Evolutionary conservation across 2,329 filamentous ascomycete species (phyloP), one percentile per base, ranked within the genome.

Genomic region (Penicillium sp.): DNA sequence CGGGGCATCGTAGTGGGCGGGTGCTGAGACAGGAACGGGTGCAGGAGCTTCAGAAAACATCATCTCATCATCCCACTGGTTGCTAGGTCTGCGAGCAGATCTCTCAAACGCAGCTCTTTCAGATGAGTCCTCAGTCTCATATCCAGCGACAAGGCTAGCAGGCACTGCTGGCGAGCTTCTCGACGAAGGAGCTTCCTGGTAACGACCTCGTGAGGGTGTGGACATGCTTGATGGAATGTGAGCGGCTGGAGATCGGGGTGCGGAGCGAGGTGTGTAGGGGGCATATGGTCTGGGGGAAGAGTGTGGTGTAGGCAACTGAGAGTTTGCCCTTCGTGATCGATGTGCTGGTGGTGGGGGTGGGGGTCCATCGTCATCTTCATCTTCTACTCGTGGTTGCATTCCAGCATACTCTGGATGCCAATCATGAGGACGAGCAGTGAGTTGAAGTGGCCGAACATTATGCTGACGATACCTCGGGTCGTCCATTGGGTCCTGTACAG

Each of bases 301-400:
- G 58, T 65, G 69, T 29, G 62, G 58, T 40, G 57, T 51, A 31
- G 63, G 58, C 39, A 64, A 61, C 29, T 60, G 58, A 34, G 62
- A 55, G 24, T 70, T 66, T 27, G 62, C 63, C 58, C 68, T 59
- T 31, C 64, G 65, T 34, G 71, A 70, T 47, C 71, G 67, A 56
- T 75, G 72, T 11, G 68, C 65, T 1, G 71, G 72, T 1, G 71
- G 71, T 10, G 72, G 71, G 34, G 72, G 72, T 16, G 71, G 70
- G n/a, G 63, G 65, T 5, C 61, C 68, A 38, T 74, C 72, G 9
- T 75, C 72, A 9, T 73, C 68, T 56, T 74, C 77, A 64, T 79
- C 77, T 58, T 79, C 77, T 44, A 79, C 77, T 1, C 75, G 75
- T 8, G 77, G 75, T 54, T 79, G 77, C 77, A 79, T 78, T 6